phyloP scores from a whole-genome alignment of 306 rosid species.

The Casuarina cunninghamiana region DNA sequence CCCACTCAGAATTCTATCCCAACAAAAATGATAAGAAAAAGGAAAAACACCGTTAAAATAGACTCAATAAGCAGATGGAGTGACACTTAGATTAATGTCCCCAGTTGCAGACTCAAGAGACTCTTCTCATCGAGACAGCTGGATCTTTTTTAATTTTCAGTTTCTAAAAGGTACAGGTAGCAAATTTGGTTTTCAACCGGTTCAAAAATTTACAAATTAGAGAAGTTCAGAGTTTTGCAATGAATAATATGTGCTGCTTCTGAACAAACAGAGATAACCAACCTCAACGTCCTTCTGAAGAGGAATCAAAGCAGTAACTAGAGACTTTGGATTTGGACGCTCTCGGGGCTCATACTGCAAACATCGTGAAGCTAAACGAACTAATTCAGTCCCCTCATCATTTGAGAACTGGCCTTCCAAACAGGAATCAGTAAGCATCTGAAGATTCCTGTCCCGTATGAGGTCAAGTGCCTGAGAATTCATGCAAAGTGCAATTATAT shows the following conservation, averaged over 20 bases:
- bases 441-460: constrained; percentile 84
- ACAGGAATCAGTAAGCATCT: constrained; percentile 89
- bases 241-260: constrained; percentile 16
- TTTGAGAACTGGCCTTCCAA: constrained; percentile 88
- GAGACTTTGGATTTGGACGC: constrained; percentile 87
- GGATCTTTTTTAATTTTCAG: background rate
- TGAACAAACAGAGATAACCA: constrained; percentile 21
- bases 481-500: constrained; percentile 25
- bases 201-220: constrained; percentile 17
- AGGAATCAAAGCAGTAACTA: constrained; percentile 83
- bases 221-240: background rate
- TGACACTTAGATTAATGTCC: background rate
- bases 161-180: background rate
- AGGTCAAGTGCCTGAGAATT: constrained; percentile 84
- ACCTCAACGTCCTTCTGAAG: constrained; percentile 94
- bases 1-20: too few relatives aligned
- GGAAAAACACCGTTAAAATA: background rate
- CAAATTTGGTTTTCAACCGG: background rate
- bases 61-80: background rate
- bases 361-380: constrained; percentile 92
- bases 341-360: constrained; percentile 89
- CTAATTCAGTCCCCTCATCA: constrained; percentile 89
- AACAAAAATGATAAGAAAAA: too few relatives aligned
- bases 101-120: background rate
- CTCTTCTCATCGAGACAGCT: background rate